Evolutionary conservation across 2,329 filamentous ascomycete genomes (phyloP).

Genomic region (Neonectria hederae): DNA sequence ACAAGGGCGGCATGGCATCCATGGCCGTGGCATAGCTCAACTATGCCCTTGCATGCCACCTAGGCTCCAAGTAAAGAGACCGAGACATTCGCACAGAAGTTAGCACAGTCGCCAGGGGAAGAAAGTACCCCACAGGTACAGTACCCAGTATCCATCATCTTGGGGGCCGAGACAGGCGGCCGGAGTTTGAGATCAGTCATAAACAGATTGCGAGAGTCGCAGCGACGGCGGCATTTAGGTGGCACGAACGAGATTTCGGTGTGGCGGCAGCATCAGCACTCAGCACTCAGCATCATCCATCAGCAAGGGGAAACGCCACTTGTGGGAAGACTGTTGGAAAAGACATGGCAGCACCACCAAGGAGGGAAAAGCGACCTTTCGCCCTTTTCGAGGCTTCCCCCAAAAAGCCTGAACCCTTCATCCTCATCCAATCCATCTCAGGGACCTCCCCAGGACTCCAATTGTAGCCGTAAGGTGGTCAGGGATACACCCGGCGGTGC

Average conservation of each 20-base stretch:
- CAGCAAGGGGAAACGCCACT: slow-evolving; percentile 9
- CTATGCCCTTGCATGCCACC: slow-evolving; percentile 22
- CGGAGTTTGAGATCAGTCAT: slow-evolving; percentile 3
- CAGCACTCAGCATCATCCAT: background rate
- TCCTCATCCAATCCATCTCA: slow-evolving; percentile 21
- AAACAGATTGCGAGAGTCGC: background rate
- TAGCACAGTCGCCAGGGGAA: slow-evolving; percentile 5
- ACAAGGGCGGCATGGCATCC: slow-evolving; percentile 11
- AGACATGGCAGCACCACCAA: background rate
- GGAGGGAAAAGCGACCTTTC: background rate
- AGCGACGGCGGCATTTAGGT: background rate
- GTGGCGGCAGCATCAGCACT: slow-evolving; percentile 14
- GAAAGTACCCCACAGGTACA: slow-evolving; percentile 4
- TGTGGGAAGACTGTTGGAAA: too few relatives aligned
- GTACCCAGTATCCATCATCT: background rate
- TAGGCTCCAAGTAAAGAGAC: slow-evolving; percentile 9
- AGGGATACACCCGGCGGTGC: slow-evolving; percentile 33
- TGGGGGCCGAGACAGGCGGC: slow-evolving; percentile 17
- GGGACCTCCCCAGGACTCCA: slow-evolving; percentile 20
- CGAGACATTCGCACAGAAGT: too few relatives aligned
- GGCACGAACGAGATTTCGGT: slow-evolving; percentile 2
- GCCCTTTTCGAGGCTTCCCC: slow-evolving; percentile 16
- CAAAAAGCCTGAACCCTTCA: background rate
- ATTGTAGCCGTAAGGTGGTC: slow-evolving; percentile 3
- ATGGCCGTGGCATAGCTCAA: slow-evolving; percentile 7